Percentiles rank a stretch among this genome's conserved stretches.
These are phyloP conservation scores for Colletotrichum endophyticum DNA, from an alignment of 2,329 filamentous ascomycete genomes.

Conservation along the genomic window DNA sequence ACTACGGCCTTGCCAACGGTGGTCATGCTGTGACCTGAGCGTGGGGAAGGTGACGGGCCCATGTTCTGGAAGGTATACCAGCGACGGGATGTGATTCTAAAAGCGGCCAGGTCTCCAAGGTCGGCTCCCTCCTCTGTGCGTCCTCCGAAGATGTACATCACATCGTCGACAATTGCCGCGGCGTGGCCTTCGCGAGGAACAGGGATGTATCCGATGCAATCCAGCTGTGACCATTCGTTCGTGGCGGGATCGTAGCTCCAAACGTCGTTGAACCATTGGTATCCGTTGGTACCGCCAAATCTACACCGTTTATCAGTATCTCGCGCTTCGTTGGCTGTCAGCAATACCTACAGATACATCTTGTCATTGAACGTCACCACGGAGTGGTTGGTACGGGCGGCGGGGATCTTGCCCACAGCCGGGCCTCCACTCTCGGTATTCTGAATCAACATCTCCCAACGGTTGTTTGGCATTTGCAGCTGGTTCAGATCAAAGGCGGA, in stretches of 20 bases:
- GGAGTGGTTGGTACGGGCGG: conserved; percentile 92
- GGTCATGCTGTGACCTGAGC: conserved; percentile 98
- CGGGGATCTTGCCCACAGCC: conserved; percentile 70
- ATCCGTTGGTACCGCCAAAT: conserved; percentile 97
- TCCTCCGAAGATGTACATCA: conserved; percentile 99
- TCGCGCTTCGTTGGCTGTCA: neutral
- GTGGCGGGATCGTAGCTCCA: conserved; percentile 90
- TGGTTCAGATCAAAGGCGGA: conserved; percentile 96
- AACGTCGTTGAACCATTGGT: conserved; percentile 98
- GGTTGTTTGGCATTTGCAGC: conserved; percentile 86
- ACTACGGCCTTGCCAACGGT: conserved; percentile 91
- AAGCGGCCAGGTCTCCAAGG: conserved; percentile 88
- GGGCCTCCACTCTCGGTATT: conserved; percentile 70
- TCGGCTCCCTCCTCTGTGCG: conserved; percentile 93
- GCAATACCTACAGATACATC: conserved; percentile 78
- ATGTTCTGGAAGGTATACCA: conserved; percentile 99
- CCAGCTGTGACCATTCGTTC: conserved; percentile 86
- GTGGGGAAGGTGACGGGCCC: conserved; percentile 91
- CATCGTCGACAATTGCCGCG: conserved; percentile 90
- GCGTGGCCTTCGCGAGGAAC: conserved; percentile 93
- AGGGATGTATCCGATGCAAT: conserved; percentile 98
- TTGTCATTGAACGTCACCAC: conserved; percentile 92
- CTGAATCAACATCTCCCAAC: conserved; percentile 90
- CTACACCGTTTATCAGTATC: conserved; percentile 45
- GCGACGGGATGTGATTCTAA: conserved; percentile 74